These are phyloP conservation scores for Globisporangium abappressorium DNA, from an alignment of 352 stramenopile species.

Conservation along the genomic window DNA sequence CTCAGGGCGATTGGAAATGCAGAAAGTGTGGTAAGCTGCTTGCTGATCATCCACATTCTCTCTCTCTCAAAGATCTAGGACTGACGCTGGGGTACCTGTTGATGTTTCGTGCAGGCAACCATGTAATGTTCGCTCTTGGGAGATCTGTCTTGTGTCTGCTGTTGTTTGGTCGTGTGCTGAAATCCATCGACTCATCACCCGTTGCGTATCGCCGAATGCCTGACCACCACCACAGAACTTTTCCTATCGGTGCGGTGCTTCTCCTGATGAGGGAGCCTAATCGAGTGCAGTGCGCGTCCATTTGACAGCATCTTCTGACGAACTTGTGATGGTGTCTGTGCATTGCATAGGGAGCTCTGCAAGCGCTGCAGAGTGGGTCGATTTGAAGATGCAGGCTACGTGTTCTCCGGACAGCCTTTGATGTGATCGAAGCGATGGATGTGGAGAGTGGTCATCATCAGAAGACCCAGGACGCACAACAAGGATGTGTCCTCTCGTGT, in stretches of 20 bases:
- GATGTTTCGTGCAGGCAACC: slow-evolving; percentile 34
- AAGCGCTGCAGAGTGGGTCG: slow-evolving; percentile 61
- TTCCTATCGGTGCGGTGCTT: slow-evolving; percentile 44
- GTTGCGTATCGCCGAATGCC: background rate
- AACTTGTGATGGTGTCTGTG: background rate
- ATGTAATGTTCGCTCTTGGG: slow-evolving; percentile 32
- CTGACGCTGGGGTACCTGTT: slow-evolving; percentile 7
- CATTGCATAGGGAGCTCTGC: slow-evolving; percentile 38
- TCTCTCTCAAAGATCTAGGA: background rate
- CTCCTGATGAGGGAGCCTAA: background rate
- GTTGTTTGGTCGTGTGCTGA: background rate
- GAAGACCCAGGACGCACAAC: background rate
- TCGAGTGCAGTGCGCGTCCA: background rate
- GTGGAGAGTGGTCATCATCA: background rate
- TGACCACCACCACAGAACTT: slow-evolving; percentile 45
- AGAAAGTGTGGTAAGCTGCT: slow-evolving; percentile 51
- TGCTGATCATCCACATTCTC: background rate
- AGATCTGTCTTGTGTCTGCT: slow-evolving; percentile 4
- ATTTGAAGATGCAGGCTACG: slow-evolving; percentile 57
- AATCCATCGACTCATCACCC: background rate
- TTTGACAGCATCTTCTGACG: background rate
- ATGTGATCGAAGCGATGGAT: slow-evolving; percentile 1
- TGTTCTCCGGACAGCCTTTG: slow-evolving; percentile 29
- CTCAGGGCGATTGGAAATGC: slow-evolving; percentile 78
- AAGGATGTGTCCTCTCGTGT: background rate